Base-by-base conservation (phyloP, 768 basidiomycete species). In the Lentinula boryana region DNA sequence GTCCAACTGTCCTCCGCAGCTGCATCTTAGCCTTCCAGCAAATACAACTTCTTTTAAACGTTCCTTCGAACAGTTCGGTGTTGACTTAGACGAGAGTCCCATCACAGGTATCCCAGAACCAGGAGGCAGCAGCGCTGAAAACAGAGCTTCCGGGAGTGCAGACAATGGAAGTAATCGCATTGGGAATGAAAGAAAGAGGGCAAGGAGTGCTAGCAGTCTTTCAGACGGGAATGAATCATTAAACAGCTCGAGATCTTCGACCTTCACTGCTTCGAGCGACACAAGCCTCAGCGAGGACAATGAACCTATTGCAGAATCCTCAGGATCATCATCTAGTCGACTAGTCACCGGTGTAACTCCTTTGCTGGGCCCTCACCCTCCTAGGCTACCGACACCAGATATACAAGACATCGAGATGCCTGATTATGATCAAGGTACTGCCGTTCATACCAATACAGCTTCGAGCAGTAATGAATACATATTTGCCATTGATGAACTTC, bases 21-120 rank as follows among this genome's bases (percentile, higher is more conserved):
- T 84, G 2, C 80, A 81, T 41, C 77, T 85, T 15, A 73, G 79
- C n/a, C 70, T 84, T 7, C 77, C 81, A n/a, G 65, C 78, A 1
- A 76, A 69, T 58, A 75, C 80, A 1, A 80, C 80, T 0, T 83
- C 82, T 16, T 85, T 85, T 74, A 85, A 85, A 65, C 78, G 84
- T 50, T 82, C 83, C 13, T 85, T 85, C 68, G 70, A 83, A 58
- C 77, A 84, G 66, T 83, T 80, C 63, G 82, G 81, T 33, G 80
- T 83, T 62, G 82, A 85, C 72, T 71, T 84, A 48, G 50, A 51
- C 32, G 81, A 81, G 18, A 79, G 79, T 60, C 80, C 81, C 8
- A 68, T 66, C 51, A 13, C 55, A 6, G 65, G 66, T 44, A 56
- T 64, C 33, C 64, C 71, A 10, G 64, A 66, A 5, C 61, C 68